phyloP scores from a whole-genome alignment of 2,329 filamentous ascomycete genomes.

The Neurospora sp. region DNA sequence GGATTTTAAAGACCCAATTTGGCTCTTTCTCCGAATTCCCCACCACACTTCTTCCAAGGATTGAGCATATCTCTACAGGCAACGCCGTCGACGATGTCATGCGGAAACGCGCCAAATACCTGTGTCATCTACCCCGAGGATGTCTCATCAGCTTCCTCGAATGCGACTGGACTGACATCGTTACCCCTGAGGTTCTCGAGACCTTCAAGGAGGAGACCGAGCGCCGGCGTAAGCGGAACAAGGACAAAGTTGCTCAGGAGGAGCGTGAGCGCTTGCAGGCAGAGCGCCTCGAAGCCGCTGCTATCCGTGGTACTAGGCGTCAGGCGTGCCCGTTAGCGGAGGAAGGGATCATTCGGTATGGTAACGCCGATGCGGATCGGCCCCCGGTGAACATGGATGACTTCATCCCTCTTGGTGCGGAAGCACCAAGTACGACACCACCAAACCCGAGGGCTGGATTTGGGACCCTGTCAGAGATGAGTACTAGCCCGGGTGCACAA shows the following conservation, averaged over 20 bases:
- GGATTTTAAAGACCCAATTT: constrained; percentile 83
- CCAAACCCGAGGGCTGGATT: constrained; percentile 52
- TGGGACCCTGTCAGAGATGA: constrained; percentile 62
- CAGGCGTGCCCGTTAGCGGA: constrained; percentile 31
- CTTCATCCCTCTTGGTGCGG: constrained; percentile 51
- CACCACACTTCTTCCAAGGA: constrained; percentile 72
- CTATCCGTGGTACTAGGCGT: constrained; percentile 40
- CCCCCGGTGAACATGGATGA: constrained; percentile 45
- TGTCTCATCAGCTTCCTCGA: constrained; percentile 86
- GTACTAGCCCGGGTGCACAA: constrained; percentile 65
- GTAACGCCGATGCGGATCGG: constrained; percentile 11
- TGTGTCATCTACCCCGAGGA: constrained; percentile 78
- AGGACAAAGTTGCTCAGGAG: constrained; percentile 75
- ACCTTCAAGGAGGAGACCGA: constrained; percentile 70
- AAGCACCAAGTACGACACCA: constrained; percentile 35
- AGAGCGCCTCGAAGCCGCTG: constrained; percentile 66
- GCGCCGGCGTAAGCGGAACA: constrained; percentile 62
- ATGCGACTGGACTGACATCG: constrained; percentile 90
- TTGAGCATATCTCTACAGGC: constrained; percentile 82
- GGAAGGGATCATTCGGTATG: constrained; percentile 23
- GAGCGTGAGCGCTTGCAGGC: constrained; percentile 77
- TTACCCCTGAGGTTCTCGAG: constrained; percentile 63
- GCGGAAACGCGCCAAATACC: constrained; percentile 75
- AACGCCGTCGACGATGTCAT: constrained; percentile 80
- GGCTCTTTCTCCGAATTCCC: constrained; percentile 75